Base-by-base conservation (phyloP, 306 rosid species). In the Pachyrhizus erosus region DNA sequence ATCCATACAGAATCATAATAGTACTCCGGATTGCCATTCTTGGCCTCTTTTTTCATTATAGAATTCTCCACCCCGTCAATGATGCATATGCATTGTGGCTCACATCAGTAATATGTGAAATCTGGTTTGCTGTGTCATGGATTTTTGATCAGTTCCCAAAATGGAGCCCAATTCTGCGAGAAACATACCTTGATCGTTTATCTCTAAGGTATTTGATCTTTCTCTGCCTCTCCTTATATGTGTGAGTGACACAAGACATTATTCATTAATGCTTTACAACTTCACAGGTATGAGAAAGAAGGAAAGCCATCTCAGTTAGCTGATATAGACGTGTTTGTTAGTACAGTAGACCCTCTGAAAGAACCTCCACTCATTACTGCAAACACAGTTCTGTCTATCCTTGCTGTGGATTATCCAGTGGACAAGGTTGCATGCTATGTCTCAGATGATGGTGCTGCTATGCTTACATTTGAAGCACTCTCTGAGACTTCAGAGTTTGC, bases 351-450 rank as follows among this genome's bases (percentile, higher is more conserved):
- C 89, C 98, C 98, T 15, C 2, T 87, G 88, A 94, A 92, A 81
- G 98, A 94, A 83, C 97, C 98, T 83, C 98, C 98, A 34, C 97
- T 94, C 73, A 94, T 94, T 81, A 94, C 97, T 17, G 98, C 97
- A 62, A 94, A 94, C 87, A 94, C 98, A 0, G 98, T 94, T 76
- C 84, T 94, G 70, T 94, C 98, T 45, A 94, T 94, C 75, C 94
- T 94, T 7, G 94, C 98, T 4, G 98, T 94, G 14, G 98, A 94
- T 87, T 94, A 92, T 87, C 97, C 96, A 0, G 93, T 94, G 29
- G 97, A 92, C 71, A 92, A 94, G 88, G 97, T 94, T 40, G 87
- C 98, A 13, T 94, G 98, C 87, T 92, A 94, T 61, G 98, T 94
- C 84, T 91, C 98, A 17, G 98, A 94, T 76, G 98, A 94, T 81